Evolutionary conservation across 2,329 filamentous ascomycete species (phyloP).

Genomic region (Immersiporthe knoxdaviesiana): DNA sequence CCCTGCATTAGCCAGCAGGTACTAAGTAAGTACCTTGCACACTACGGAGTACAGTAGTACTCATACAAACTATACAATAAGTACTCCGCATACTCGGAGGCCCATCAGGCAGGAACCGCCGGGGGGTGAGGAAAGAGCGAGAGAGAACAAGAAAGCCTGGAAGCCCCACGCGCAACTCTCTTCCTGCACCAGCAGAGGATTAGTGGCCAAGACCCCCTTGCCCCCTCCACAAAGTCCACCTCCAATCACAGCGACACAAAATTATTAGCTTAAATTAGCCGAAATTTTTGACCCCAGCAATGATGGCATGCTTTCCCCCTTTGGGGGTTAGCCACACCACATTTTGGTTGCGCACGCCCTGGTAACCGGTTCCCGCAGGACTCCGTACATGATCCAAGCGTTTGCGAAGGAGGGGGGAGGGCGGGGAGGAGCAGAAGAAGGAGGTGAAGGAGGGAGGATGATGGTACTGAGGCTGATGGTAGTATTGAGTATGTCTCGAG

Average conservation of each 20-base stretch:
- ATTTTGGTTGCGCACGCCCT: not conserved
- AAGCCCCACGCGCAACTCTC: slow-evolving; percentile 3
- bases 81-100: not conserved
- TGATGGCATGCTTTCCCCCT: slow-evolving; percentile 6
- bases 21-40: not conserved
- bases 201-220: not conserved
- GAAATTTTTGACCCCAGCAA: slow-evolving; percentile 24
- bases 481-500: not conserved
- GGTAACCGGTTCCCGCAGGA: not conserved
- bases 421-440: not conserved
- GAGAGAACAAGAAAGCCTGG: not conserved
- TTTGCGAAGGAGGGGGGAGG: not conserved
- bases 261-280: slow-evolving; percentile 26
- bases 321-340: not conserved
- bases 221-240: not conserved
- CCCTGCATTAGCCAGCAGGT: not conserved
- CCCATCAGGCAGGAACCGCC: not conserved
- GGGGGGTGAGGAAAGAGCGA: not conserved
- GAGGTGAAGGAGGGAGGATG: not conserved
- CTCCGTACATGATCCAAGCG: not conserved
- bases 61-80: not conserved
- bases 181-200: not conserved
- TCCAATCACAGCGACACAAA: slow-evolving; percentile 6
- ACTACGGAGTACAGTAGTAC: not conserved
- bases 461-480: not conserved